Conservation (phyloP, 306 rosid genomes). For the Citrullus mucosospermus region DNA sequence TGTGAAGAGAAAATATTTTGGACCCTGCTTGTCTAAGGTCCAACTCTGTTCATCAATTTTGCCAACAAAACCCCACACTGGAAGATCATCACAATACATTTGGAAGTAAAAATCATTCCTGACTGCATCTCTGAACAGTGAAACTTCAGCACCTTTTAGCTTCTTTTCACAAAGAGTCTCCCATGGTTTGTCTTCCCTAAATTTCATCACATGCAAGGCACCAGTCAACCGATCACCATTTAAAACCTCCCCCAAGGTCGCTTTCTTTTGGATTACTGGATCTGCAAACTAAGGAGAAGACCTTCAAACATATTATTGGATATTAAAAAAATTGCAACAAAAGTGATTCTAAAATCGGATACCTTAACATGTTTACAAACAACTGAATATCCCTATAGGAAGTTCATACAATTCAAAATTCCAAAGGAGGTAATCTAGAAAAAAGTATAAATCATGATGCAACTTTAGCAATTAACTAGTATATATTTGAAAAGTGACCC, state of each 20-base stretch:
- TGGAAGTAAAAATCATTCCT: constrained; percentile 63
- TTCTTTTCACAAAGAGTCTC: constrained; percentile 42
- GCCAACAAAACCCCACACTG: constrained; percentile 75
- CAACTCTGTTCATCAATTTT: constrained; percentile 48
- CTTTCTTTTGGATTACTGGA: constrained; percentile 54
- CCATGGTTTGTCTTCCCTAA: constrained; percentile 30
- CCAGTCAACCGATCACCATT: constrained; percentile 70
- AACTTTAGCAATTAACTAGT: neutral
- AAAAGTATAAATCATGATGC: neutral
- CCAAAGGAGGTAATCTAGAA: neutral
- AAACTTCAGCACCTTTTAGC: constrained; percentile 47
- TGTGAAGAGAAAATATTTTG: constrained; percentile 44
- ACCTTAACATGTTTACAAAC: neutral
- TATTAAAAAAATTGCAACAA: neutral
- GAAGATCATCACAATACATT: constrained; percentile 86
- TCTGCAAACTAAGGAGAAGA: constrained; percentile 33
- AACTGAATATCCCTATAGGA: neutral
- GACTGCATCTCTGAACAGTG: constrained; percentile 48
- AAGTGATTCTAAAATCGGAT: neutral
- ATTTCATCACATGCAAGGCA: constrained; percentile 46
- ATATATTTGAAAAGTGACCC: neutral
- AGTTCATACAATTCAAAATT: neutral
- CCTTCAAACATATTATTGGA: neutral
- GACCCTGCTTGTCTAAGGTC: constrained; percentile 27
- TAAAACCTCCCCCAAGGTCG: constrained; percentile 77